Percentiles rank a stretch among this genome's conserved stretches.
These are phyloP conservation scores for Nannochloropsis gaditana DNA, from an alignment of 108 stramenopile genomes.

Conservation along the genomic window DNA sequence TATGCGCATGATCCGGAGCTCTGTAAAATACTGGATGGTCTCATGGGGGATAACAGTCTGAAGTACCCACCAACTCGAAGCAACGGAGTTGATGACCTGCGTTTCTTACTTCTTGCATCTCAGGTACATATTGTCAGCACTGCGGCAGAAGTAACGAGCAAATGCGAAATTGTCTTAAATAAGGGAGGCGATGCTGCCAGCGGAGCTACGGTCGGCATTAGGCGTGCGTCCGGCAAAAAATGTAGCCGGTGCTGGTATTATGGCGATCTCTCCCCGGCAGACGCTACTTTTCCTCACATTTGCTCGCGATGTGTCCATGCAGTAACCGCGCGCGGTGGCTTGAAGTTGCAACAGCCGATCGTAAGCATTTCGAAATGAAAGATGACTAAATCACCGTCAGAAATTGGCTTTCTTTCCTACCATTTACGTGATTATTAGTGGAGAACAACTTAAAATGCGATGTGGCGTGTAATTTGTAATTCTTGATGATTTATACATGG, in stretches of 20 bases:
- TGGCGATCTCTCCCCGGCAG: neutral
- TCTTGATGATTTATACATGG: no score
- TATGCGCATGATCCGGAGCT: constrained; percentile 31
- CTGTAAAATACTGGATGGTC: constrained; percentile 26
- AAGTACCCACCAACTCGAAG: constrained; percentile 21
- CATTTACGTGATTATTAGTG: no score
- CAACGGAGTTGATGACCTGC: constrained; percentile 50
- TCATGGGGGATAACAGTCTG: constrained; percentile 39
- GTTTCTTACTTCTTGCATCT: constrained; percentile 47
- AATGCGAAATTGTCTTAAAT: neutral
- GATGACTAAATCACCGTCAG: no score
- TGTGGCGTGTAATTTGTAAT: no score
- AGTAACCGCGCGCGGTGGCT: neutral
- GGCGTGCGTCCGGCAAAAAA: constrained; percentile 38
- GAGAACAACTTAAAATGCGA: no score
- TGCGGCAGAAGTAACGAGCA: neutral
- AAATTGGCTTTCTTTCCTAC: no score
- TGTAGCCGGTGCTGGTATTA: constrained; percentile 55
- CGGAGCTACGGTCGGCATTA: constrained; percentile 40
- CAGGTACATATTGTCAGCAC: constrained; percentile 34
- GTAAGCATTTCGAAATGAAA: no score
- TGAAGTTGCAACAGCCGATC: neutral
- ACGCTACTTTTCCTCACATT: neutral
- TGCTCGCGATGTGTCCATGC: neutral
- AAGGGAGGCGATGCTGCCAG: constrained; percentile 14